phyloP scores from a whole-genome alignment of 345 rosid species.

The Citrus maxima region DNA sequence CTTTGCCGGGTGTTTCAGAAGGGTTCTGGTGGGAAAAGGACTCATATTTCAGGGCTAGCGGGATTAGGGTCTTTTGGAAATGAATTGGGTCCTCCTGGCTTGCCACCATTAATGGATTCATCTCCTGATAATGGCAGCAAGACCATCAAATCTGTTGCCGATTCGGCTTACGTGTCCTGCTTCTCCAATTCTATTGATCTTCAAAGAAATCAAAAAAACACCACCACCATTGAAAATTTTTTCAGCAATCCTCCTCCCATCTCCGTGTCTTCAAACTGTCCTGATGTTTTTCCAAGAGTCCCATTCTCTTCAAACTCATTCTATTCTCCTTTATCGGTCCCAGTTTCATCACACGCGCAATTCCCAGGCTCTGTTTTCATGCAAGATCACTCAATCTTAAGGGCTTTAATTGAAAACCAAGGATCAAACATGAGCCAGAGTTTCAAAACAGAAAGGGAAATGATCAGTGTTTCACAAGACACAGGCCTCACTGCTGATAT shows the following conservation, averaged over 20 bases:
- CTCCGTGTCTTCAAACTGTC: slow-evolving; percentile 19
- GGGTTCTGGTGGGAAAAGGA: slow-evolving; percentile 66
- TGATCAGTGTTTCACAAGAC: slow-evolving; percentile 53
- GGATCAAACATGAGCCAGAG: slow-evolving; percentile 31
- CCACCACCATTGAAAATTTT: slow-evolving; percentile 10
- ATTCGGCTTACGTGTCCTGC: slow-evolving; percentile 71
- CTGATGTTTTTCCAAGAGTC: slow-evolving; percentile 23
- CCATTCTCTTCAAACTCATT: slow-evolving; percentile 32
- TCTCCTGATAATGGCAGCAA: slow-evolving; percentile 26
- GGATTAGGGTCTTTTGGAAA: slow-evolving; percentile 37
- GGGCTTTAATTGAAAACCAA: slow-evolving; percentile 43
- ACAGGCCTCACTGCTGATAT: slow-evolving; percentile 45
- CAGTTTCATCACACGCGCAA: slow-evolving; percentile 24
- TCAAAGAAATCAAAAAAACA: slow-evolving; percentile 22
- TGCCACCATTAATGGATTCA: slow-evolving; percentile 73
- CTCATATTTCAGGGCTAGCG: slow-evolving; percentile 47
- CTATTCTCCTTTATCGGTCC: slow-evolving; percentile 29
- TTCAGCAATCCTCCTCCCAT: slow-evolving; percentile 33
- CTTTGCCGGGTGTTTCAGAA: slow-evolving; percentile 86
- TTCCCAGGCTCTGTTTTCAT: slow-evolving; percentile 30
- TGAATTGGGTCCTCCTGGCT: slow-evolving; percentile 37
- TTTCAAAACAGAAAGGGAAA: slow-evolving; percentile 36
- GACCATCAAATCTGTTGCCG: slow-evolving; percentile 28
- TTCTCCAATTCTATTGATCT: slow-evolving; percentile 52
- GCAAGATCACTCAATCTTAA: slow-evolving; percentile 51